These are phyloP conservation scores for Cardamine chenopodiifolia DNA, from an alignment of 345 rosid genomes.

Conservation along the genomic window DNA sequence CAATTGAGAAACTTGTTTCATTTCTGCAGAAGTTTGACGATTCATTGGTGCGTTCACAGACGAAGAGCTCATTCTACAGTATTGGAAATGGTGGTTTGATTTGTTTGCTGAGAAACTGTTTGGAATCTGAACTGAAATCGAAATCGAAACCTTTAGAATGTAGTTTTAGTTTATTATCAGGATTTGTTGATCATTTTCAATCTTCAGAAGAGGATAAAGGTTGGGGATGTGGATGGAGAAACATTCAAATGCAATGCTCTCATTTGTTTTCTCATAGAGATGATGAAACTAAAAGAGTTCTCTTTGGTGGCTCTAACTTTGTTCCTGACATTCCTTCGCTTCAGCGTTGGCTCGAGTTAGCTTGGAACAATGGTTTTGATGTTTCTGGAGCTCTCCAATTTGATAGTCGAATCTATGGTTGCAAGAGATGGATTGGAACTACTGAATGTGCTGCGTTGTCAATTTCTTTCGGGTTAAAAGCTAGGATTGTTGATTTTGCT, in stretches of 20 bases:
- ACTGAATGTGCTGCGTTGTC: conserved; percentile 80
- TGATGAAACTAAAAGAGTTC: conserved; percentile 47
- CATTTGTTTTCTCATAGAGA: conserved; percentile 55
- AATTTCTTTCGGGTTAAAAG: conserved; percentile 73
- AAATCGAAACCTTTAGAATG: conserved; percentile 31
- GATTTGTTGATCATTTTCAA: conserved; percentile 69
- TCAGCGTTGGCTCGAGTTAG: conserved; percentile 83
- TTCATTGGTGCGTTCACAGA: conserved; percentile 51
- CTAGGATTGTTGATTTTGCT: conserved; percentile 79
- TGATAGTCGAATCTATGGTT: conserved; percentile 53
- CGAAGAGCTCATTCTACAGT: conserved; percentile 47
- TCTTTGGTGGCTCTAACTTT: conserved; percentile 68
- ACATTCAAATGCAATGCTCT: conserved; percentile 79
- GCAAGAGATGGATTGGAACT: conserved; percentile 63
- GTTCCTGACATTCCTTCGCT: conserved; percentile 76
- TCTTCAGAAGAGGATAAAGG: conserved; percentile 57
- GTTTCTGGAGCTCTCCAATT: conserved; percentile 63
- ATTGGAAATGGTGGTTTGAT: conserved; percentile 60
- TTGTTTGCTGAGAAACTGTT: conserved; percentile 50
- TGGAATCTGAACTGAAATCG: conserved; percentile 48
- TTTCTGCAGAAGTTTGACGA: conserved; percentile 5
- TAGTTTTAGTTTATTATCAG: conserved; percentile 47
- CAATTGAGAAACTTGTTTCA: conserved; percentile 2
- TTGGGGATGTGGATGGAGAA: conserved; percentile 92
- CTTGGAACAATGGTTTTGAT: conserved; percentile 83